Base-by-base conservation (phyloP, 1,284 basidiomycete genomes). In the Leccinum glutinopallens region DNA sequence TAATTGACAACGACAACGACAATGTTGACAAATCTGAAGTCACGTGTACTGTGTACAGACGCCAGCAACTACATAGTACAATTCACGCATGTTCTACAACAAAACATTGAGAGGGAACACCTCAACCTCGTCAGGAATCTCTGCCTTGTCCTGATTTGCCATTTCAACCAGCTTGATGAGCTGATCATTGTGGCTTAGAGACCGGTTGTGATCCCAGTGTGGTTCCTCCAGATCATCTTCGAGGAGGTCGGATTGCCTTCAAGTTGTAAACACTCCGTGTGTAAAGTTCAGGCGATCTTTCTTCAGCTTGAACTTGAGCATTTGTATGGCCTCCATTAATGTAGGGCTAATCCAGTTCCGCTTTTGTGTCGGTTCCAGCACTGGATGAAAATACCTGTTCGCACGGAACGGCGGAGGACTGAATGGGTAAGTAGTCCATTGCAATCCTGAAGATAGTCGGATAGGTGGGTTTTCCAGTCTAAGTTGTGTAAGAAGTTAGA, bases 251-350 rank as follows among this genome's bases (percentile, higher is more conserved):
- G 13, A 15, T 25, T 25, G 25, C 13, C 12, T n/a, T n/a, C n/a
- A n/a, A n/a, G n/a, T 8, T 29, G 51, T 29, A 12, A 54, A 6
- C 13, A 54, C 13, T 32, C 25, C 25, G 2, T 4, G 3, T 32
- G 25, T 37, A 17, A 58, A 58, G 56, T 39, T 5, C 22, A 58
- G 4, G 4, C 2, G 22, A 58, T 58, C 19, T 15, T 58, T n/a
- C 35, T 5, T 58, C 32, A 22, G 1, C 0, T 5, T 13, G 29
- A 60, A 60, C 51, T 61, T 61, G 3, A 29, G 22, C 33, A 60
- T 60, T 13, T 60, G 51, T 35, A 60, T 19, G 7, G 59, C 59
- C 25, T 54, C 51, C 25, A 60, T 54, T 8, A 60, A 35, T 17
- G 12, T 25, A 22, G 51, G 25, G 13, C 35, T 41, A 15, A 54